These are phyloP conservation scores for Picea glauca DNA, from an alignment of 75 land plant genomes.

Conservation along the genomic window DNA sequence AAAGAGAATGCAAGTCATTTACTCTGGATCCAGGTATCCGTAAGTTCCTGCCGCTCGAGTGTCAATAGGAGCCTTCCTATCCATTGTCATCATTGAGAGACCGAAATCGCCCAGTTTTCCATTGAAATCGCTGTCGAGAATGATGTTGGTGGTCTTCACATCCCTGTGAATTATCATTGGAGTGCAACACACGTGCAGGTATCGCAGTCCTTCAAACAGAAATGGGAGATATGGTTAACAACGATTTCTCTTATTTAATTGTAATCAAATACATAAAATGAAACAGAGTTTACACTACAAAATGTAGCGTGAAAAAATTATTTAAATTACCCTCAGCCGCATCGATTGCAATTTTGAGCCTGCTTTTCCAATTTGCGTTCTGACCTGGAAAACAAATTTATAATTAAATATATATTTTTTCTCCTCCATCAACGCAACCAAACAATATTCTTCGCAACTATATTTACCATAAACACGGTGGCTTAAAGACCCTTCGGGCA, in stretches of 20 bases:
- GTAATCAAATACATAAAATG: not conserved
- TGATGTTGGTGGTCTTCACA: not conserved
- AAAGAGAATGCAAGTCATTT: not conserved
- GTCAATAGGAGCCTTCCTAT: not conserved
- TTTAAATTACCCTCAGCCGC: not conserved
- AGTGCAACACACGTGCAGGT: constrained; percentile 12
- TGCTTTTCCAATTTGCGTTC: no score
- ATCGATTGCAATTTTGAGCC: not conserved
- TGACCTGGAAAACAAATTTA: no score
- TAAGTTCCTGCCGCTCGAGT: constrained; percentile 11
- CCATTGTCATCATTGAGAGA: constrained; percentile 9
- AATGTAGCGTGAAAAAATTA: not conserved
- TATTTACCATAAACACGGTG: not conserved
- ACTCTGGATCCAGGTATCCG: constrained; percentile 30
- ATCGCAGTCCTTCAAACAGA: constrained; percentile 6
- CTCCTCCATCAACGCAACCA: no score
- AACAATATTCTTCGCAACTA: no score
- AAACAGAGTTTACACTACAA: not conserved
- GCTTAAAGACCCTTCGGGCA: not conserved
- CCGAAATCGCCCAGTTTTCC: constrained; percentile 30
- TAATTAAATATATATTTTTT: no score
- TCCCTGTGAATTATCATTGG: constrained; percentile 8
- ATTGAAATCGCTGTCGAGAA: not conserved
- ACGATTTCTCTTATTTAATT: no score
- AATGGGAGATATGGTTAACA: no score